phyloP scores from a whole-genome alignment of 805 yeast genomes.

The Grigorovia yakushimaensis region DNA sequence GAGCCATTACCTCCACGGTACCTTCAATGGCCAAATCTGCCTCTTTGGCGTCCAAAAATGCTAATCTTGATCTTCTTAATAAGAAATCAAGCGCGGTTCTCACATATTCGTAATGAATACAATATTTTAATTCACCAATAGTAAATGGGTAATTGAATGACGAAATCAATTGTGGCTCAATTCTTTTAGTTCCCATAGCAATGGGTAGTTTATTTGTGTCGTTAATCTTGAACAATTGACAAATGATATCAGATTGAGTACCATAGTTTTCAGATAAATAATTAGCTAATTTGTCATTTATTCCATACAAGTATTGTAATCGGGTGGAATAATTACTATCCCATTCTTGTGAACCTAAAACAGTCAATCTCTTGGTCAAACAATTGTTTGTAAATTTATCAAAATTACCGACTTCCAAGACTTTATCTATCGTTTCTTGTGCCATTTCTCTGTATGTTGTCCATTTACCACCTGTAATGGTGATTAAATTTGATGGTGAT shows the following conservation, averaged over 20 bases:
- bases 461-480: constrained; percentile 97
- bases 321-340: constrained; percentile 64
- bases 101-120: constrained; percentile 72
- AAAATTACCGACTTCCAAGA: constrained; percentile 41
- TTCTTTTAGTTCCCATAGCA: constrained; percentile 21
- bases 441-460: constrained; percentile 98
- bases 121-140: constrained; percentile 80
- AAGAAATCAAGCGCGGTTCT: constrained; percentile 84
- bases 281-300: constrained; percentile 61
- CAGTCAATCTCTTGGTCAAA: constrained; percentile 36
- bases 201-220: constrained; percentile 54
- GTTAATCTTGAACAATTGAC: constrained; percentile 44
- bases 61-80: constrained; percentile 87
- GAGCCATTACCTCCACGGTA: constrained; percentile 77
- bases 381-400: constrained; percentile 30
- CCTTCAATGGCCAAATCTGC: constrained; percentile 74
- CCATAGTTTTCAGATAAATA: constrained; percentile 86
- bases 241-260: constrained; percentile 71
- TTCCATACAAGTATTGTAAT: constrained; percentile 65
- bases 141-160: constrained; percentile 75
- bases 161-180: constrained; percentile 12
- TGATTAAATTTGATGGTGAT: constrained; percentile 66
- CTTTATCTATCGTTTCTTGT: constrained; percentile 76
- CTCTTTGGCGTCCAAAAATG: constrained; percentile 79
- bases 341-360: constrained; percentile 78